Conservation (phyloP, 352 stramenopile genomes). For the Phytophthora sp. region DNA sequence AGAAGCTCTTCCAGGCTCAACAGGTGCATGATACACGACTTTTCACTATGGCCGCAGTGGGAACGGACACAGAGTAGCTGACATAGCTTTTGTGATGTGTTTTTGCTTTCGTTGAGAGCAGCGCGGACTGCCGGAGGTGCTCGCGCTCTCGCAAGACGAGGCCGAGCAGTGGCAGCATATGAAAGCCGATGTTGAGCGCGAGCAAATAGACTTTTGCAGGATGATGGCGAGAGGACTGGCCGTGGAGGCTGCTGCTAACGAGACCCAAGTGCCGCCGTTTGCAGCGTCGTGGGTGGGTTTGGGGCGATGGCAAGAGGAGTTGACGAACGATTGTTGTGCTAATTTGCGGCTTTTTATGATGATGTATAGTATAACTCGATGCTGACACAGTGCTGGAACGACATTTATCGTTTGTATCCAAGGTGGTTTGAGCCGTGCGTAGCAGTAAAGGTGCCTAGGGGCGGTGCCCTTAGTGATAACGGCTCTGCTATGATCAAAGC, state of each 20-base stretch:
- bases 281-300: conserved; percentile 41
- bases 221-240: conserved; percentile 28
- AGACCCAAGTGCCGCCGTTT: conserved; percentile 26
- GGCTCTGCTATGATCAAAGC: conserved; percentile 22
- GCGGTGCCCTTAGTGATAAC: not conserved
- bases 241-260: conserved; percentile 20
- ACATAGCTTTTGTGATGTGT: not conserved
- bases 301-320: not conserved
- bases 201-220: conserved; percentile 46
- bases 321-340: not conserved
- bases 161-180: conserved; percentile 43
- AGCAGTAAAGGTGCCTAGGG: conserved; percentile 33
- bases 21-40: conserved; percentile 38
- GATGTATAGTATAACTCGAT: conserved; percentile 44
- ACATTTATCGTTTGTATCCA: conserved; percentile 70
- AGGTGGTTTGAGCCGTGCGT: conserved; percentile 62
- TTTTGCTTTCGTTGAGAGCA: conserved; percentile 23
- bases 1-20: conserved; percentile 49
- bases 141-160: conserved; percentile 60
- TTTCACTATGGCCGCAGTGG: conserved; percentile 30
- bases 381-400: conserved; percentile 57
- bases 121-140: conserved; percentile 58
- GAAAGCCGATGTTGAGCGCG: conserved; percentile 35
- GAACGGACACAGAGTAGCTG: conserved; percentile 4
- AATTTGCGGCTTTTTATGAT: not conserved